Base-by-base conservation (phyloP, 352 stramenopile genomes). In the Phytophthora fragariae region DNA sequence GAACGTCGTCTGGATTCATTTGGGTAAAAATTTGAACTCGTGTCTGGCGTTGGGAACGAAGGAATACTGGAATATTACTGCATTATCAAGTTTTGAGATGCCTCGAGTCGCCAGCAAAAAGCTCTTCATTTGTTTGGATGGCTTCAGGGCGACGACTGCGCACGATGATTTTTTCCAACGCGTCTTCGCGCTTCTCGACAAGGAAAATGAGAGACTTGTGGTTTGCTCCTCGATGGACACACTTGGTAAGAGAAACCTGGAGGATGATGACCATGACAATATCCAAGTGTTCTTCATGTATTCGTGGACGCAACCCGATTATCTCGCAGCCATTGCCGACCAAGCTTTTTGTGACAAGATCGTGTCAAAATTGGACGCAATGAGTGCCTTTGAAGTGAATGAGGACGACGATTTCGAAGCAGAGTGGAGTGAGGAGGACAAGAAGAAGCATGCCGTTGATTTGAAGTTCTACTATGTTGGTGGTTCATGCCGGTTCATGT, bases 381-480 rank as follows among this genome's bases (percentile, higher is more conserved):
- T 39, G n/a, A 63, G 57, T 59, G 8, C 11, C n/a, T 59, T 14
- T 19, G 52, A 62, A 27, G 53, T 64, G 21, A 73, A 69, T 41
- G 24, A 27, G 24, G 54, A 64, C 1, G 53, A 73, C 29, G 21
- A 15, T 55, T 9, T 19, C 12, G 19, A 53, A 12, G 57, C 46
- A 68, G n/a, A 29, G 17, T 35, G 29, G 27, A 54, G 37, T 21
- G 61, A 54, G 14, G 39, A 50, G 1, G 50, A 67, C 27, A 66
- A 64, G 52, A 70, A 68, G 56, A 55, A 17, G 14, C 19, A 73
- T 33, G 44, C 55, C 5, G 3, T 77, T 37, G 7, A 55, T 50
- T 56, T 62, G 17, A 80, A 80, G 47, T 65, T 80, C 37, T 80
- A 72, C 55, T 80, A 73, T 65, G 68, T 62, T 57, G 72, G 68